A percentile compares a stretch with the other conserved stretches of the same genome.
These are phyloP conservation scores for Fusarium secorum DNA, from an alignment of 2,329 filamentous ascomycete genomes.

Conservation along the genomic window DNA sequence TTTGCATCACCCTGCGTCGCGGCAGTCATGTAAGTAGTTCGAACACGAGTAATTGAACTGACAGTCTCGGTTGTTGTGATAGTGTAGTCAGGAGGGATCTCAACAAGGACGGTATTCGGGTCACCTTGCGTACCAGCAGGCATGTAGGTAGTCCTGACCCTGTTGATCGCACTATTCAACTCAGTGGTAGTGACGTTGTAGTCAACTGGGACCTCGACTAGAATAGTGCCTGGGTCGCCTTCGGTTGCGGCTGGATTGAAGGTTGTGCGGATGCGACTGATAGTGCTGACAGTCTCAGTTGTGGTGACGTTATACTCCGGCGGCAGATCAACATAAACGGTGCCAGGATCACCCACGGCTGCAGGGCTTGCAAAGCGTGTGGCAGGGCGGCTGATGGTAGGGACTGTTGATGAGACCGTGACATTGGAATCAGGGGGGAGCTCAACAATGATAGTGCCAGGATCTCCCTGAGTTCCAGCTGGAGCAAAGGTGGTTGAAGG, in stretches of 20 bases:
- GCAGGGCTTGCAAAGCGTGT: slow-evolving; percentile 5
- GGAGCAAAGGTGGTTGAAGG: slow-evolving; percentile 6
- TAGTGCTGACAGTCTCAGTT: slow-evolving; percentile 1
- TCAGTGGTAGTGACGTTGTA: slow-evolving; percentile 12
- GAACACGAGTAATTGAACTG: not conserved
- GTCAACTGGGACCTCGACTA: not conserved
- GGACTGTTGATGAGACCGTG: not conserved
- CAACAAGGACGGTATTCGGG: slow-evolving; percentile 1
- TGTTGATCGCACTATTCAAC: not conserved
- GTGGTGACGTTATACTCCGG: slow-evolving; percentile 5
- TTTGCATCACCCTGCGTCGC: not conserved
- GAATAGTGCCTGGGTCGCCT: slow-evolving; percentile 9
- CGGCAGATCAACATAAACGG: not conserved
- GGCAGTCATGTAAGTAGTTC: not conserved
- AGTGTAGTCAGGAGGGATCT: slow-evolving; percentile 2
- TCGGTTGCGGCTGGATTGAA: slow-evolving; percentile 8
- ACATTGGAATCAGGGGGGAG: slow-evolving; percentile 12
- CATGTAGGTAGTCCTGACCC: not conserved
- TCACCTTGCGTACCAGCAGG: not conserved
- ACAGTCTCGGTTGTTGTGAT: slow-evolving; percentile 1
- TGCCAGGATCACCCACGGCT: slow-evolving; percentile 3
- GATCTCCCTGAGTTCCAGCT: slow-evolving; percentile 3
- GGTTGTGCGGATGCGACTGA: not conserved
- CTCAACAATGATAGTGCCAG: slow-evolving; percentile 11
- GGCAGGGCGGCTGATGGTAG: not conserved